Percentiles rank a stretch among this genome's conserved stretches.
Evolutionary conservation across 1,284 basidiomycete species (phyloP).

Genomic region (Clitocybe nebularis): DNA sequence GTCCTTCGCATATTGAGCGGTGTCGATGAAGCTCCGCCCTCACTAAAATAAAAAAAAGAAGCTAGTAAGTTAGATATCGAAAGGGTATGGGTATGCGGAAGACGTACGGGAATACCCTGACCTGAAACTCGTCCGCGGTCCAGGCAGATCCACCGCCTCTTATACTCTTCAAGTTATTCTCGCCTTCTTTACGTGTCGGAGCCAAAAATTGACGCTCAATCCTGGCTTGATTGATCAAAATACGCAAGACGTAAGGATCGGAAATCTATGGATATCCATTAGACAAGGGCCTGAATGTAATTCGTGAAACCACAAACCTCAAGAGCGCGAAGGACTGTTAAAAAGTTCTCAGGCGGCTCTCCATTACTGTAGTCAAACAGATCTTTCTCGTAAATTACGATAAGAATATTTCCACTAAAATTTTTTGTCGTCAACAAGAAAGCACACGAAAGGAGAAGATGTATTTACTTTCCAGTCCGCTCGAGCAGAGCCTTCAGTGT

Average conservation of each 20-base stretch:
- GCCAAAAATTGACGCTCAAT: slow-evolving; percentile 79
- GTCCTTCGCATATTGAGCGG: slow-evolving; percentile 29
- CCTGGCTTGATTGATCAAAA: slow-evolving; percentile 70
- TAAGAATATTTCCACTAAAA: slow-evolving; percentile 36
- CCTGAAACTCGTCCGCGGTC: slow-evolving; percentile 56
- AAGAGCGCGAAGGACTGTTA: slow-evolving; percentile 84
- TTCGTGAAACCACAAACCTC: slow-evolving; percentile 47
- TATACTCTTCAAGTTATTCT: slow-evolving; percentile 45
- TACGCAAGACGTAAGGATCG: slow-evolving; percentile 72
- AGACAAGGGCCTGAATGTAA: background rate
- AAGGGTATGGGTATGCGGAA: background rate
- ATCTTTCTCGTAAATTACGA: slow-evolving; percentile 70
- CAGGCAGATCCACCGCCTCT: slow-evolving; percentile 51
- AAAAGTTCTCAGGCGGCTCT: slow-evolving; percentile 54
- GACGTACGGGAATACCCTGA: slow-evolving; percentile 60
- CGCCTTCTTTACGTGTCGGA: slow-evolving; percentile 53
- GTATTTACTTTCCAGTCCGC: slow-evolving; percentile 52
- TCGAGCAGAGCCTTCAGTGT: slow-evolving; percentile 63
- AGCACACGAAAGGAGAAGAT: background rate
- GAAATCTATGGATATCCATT: slow-evolving; percentile 50
- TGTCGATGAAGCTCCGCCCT: slow-evolving; percentile 56
- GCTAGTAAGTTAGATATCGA: background rate
- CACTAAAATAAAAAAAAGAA: slow-evolving; percentile 41
- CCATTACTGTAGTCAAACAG: slow-evolving; percentile 73
- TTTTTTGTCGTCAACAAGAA: background rate